These are phyloP conservation scores for Ceriops zippeliana DNA, from an alignment of 345 rosid genomes.

Conservation along the genomic window DNA sequence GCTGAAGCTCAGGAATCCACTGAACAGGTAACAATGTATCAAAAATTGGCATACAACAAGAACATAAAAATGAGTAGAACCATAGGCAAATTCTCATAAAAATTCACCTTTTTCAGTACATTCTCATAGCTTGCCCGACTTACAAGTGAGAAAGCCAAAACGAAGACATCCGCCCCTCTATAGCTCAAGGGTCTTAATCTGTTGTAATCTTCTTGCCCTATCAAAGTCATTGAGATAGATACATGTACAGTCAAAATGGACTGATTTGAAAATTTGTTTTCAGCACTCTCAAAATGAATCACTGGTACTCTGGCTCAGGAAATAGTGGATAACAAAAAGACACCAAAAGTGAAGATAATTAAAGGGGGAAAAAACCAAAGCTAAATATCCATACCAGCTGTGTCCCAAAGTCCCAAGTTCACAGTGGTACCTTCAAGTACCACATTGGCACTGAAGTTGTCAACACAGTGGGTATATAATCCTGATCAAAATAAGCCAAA, in stretches of 20 bases:
- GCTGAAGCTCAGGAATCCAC: slow-evolving; percentile 99
- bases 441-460: slow-evolving; percentile 97
- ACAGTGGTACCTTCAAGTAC: slow-evolving; percentile 90
- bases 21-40: slow-evolving; percentile 37
- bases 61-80: background rate
- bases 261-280: background rate
- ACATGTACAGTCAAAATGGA: background rate
- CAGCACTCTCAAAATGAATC: background rate
- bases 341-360: background rate
- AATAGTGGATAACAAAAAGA: background rate
- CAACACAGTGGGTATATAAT: slow-evolving; percentile 93
- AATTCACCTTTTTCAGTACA: slow-evolving; percentile 73
- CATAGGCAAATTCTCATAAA: background rate
- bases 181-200: slow-evolving; percentile 97
- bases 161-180: slow-evolving; percentile 95
- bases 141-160: slow-evolving; percentile 90
- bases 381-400: slow-evolving; percentile 66
- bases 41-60: slow-evolving; percentile 16
- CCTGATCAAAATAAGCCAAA: slow-evolving; percentile 44
- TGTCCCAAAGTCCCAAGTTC: slow-evolving; percentile 95
- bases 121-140: slow-evolving; percentile 97
- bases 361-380: background rate
- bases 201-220: slow-evolving; percentile 97
- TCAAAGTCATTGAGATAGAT: slow-evolving; percentile 17
- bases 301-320: background rate